These are phyloP conservation scores for Plasmodium inui DNA, from an alignment of 169 alveolate species.

Conservation along the genomic window DNA sequence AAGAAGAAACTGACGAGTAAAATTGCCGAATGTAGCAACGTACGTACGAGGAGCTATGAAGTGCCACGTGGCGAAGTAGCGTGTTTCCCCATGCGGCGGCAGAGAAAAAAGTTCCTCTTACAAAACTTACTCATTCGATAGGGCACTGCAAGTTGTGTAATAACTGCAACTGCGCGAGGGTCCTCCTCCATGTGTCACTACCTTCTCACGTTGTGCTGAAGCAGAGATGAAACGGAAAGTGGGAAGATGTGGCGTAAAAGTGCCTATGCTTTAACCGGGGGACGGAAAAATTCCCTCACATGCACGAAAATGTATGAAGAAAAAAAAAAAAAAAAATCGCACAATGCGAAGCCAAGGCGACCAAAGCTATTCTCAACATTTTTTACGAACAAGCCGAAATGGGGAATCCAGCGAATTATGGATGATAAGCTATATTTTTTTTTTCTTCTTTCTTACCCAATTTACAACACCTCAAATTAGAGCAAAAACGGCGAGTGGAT, in stretches of 20 bases:
- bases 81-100: neutral
- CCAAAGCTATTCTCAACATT: neutral
- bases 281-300: neutral
- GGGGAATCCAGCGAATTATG: neutral
- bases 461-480: neutral
- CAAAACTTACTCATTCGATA: neutral
- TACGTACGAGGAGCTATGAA: neutral
- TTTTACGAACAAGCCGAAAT: neutral
- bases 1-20: neutral
- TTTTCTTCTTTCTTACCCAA: neutral
- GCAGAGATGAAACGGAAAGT: neutral
- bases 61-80: neutral
- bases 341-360: neutral
- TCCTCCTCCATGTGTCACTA: neutral
- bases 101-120: neutral
- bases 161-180: neutral
- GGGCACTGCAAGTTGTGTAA: neutral
- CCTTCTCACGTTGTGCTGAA: neutral
- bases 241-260: neutral
- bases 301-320: neutral
- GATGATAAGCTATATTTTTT: neutral
- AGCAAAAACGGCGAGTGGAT: neutral
- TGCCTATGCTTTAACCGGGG: neutral
- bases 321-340: neutral
- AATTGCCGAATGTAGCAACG: neutral